Evolutionary conservation across 2,329 filamentous ascomycete genomes (phyloP), one percentile per base, ranked within the genome.

Genomic region (Aspergillus ibericus): DNA sequence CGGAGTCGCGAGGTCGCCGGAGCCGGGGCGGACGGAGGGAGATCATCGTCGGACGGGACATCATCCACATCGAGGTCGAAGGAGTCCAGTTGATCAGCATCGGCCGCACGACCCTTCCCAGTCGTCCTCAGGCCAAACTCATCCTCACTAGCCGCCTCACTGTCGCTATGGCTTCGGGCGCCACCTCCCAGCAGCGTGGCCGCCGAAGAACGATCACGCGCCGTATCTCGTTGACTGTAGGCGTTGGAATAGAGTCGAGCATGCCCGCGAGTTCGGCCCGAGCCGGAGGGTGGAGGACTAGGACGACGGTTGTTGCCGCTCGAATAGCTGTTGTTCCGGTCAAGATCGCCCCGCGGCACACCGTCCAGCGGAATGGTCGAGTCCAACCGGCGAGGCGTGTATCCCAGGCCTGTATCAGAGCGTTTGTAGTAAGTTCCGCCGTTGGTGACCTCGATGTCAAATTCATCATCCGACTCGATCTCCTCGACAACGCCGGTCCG

Each of bases 391-490:
- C 88, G 86, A 15, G 92, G 91, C 4, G 81, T 88, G 70, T 92
- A 92, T 20, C 92, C 93, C 56, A 96, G 86, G 13, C 84, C 91
- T 22, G 83, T 85, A 52, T 90, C 90, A 35, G 88, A 85, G 64
- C 91, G 89, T 72, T 96, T 95, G 67, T 89, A 88, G 68, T 93
- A 96, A 7, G 89, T 87, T 10, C 88, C 88, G 22, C 84, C 83
- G 16, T 85, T 85, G 53, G 90, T 86, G 12, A 82, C 82, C 74
- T 97, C 95, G 61, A 97, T 99, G 72, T 99, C 95, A 69, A 99
- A 99, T 75, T 99, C 95, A 71, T 99, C 95, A 71, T 99, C 95
- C 46, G 92, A 96, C 72, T 99, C 95, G 46, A 96, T 90, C 73
- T 99, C 95, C 68, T 99, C 95, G 0, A 97, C 91, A 0, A 99